Base-by-base conservation (phyloP, 495 filamentous ascomycete species). In the Daldinia vernicosa region DNA sequence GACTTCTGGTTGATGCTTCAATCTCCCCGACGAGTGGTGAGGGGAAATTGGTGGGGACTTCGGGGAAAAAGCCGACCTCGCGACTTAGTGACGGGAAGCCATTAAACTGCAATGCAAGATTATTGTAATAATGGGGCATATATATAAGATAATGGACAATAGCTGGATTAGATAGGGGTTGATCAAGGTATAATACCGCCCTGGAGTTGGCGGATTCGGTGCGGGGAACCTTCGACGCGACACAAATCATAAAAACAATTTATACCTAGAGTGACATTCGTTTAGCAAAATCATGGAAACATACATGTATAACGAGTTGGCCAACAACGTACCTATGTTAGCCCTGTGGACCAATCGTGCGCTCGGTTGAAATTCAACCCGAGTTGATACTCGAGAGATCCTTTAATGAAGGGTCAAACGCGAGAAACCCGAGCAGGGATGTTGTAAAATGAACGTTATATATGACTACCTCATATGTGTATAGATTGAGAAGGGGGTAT, bases 401-500 rank as follows among this genome's bases (percentile, higher is more conserved):
- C 30, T 24, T 39, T 9, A 22, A 15, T 8, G 14, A 22, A 61
- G 14, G 24, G 50, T 24, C 15, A 33, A 26, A 55, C 19, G 15
- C 1, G 39, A 43, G 43, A 5, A 67, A 24, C 35, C 27, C 7
- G 50, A 55, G 52, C 22, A 15, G 15, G 35, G 55, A 4, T 17
- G n/a, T 27, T 33, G 14, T 33, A 50, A 60, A 60, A 17, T 61
- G 33, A 59, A 33, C 14, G 51, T 66, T 22, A 45, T 35, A 15
- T 51, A 55, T 51, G 37, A 58, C 4, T 56, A 61, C 11, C 27
- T 28, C 30, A 35, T 57, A 6, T 28, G 55, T 33, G 54, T 43
- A 28, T 33, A 67, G 63, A 71, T 74, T 67, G 71, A 70, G 71
- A 74, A 67, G 67, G 71, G 71, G 71, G 71, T 74, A 74, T 74